Evolutionary conservation across 164 flowering plant genomes (phyloP), one percentile per base, ranked within the genome.

Genomic region (Annona squamosa): DNA sequence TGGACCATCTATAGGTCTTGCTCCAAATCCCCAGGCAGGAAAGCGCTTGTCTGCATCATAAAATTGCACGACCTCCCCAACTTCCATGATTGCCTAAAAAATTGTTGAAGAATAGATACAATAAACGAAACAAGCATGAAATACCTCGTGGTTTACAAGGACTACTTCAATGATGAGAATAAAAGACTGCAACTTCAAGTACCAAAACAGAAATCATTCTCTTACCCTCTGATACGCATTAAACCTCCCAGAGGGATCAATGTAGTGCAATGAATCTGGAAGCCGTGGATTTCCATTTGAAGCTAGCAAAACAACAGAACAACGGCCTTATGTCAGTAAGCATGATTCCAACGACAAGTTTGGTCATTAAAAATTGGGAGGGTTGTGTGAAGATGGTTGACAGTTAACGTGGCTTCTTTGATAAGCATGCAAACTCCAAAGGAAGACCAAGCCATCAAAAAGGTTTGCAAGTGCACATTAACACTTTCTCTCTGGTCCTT

Each of bases 11-110:
- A 12, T 46, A 52, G 78, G 69, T 76, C 83, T 84, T 80, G 89
- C 99, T 26, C 99, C 99, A 81, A 95, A 95, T 52, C 99, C 99
- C 98, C 98, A 95, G 18, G 97, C 91, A 77, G 92, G 89, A 71
- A 90, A 95, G 1, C 76, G 84, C 76, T 76, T 85, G 59, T 95
- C 98, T 71, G 90, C 81, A 84, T 95, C 97, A 76, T 95, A 95
- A 72, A 95, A 91, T 71, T 95, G 97, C 68, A 95, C 78, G 57
- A 87, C 89, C 71, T 84, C 89, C 47, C 91, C 87, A 77, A 93
- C 93, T 68, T 90, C 94, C 65, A 74, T 69, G 75, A 95, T 90
- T 70, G 98, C 97, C 99, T 95, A 84, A 46, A 43, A 66, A 44
- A 42, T 26, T 46, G 13, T 48, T 56, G 48, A 16, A 4, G 3